These are phyloP conservation scores for Sarocladiaceae sp. DNA, from an alignment of 2,329 filamentous ascomycete genomes.

Conservation along the genomic window DNA sequence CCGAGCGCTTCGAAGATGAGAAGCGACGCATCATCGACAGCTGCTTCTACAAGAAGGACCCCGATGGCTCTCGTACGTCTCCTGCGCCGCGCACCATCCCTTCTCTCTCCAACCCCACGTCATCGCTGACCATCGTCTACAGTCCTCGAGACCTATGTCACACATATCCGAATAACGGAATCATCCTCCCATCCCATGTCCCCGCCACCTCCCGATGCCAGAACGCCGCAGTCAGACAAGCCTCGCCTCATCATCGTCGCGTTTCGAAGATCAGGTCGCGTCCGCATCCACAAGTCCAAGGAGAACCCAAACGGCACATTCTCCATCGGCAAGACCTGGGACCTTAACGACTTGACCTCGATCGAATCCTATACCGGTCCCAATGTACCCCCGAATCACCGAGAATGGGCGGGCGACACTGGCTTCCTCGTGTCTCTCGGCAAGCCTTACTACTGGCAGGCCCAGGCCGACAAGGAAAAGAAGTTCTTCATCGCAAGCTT, in stretches of 20 bases:
- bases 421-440: conserved; percentile 85
- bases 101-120: not conserved
- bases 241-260: conserved; percentile 86
- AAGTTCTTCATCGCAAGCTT: conserved; percentile 97
- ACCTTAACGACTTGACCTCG: conserved; percentile 77
- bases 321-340: conserved; percentile 98
- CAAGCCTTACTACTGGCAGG: conserved; percentile 97
- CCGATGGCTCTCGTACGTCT: conserved; percentile 73
- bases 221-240: conserved; percentile 69
- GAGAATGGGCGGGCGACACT: conserved; percentile 73
- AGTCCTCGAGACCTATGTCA: conserved; percentile 84
- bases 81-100: not conserved
- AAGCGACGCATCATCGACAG: conserved; percentile 90
- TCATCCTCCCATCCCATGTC: conserved; percentile 75
- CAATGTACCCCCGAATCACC: conserved; percentile 48
- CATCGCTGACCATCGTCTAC: conserved; percentile 13
- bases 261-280: conserved; percentile 84
- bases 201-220: conserved; percentile 76
- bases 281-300: conserved; percentile 93
- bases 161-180: conserved; percentile 87
- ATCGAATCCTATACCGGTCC: conserved; percentile 76
- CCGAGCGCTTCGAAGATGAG: conserved; percentile 93
- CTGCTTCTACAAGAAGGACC: conserved; percentile 86
- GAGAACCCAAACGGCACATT: conserved; percentile 93
- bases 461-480: conserved; percentile 89